phyloP scores from a whole-genome alignment of 257 asterid species.

The Penstemon barbatus region DNA sequence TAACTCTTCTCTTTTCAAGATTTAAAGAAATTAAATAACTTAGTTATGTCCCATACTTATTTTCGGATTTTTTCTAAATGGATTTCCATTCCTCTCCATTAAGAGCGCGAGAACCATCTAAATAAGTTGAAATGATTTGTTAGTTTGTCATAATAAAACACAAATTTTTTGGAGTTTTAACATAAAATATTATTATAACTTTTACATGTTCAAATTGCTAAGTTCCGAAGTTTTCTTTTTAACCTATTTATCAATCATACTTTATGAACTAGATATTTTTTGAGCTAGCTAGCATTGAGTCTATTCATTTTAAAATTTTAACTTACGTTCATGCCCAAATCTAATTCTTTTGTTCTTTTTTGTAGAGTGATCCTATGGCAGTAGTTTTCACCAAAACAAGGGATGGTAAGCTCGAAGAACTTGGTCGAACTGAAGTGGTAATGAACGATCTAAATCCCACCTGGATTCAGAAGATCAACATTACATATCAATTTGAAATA shows the following conservation, averaged over 20 bases:
- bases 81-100: conserved; percentile 10
- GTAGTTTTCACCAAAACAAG: conserved; percentile 65
- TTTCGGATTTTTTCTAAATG: conserved; percentile 2
- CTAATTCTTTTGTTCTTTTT: conserved; percentile 27
- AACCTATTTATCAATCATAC: background rate
- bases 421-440: conserved; percentile 88
- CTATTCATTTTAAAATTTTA: background rate
- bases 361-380: conserved; percentile 94
- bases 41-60: background rate
- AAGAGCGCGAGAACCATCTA: background rate
- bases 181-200: too few relatives aligned
- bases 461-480: conserved; percentile 73
- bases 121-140: background rate
- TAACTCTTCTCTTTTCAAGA: too few relatives aligned
- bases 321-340: conserved; percentile 3
- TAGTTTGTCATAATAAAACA: too few relatives aligned
- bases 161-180: too few relatives aligned
- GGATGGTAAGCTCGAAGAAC: conserved; percentile 76
- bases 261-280: background rate
- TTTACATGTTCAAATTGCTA: too few relatives aligned
- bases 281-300: background rate
- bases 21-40: background rate
- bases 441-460: conserved; percentile 66
- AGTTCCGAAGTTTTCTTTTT: background rate
- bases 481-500: conserved; percentile 75